phyloP scores from a whole-genome alignment of 2,329 filamentous ascomycete genomes.

The Colletotrichum phormii region DNA sequence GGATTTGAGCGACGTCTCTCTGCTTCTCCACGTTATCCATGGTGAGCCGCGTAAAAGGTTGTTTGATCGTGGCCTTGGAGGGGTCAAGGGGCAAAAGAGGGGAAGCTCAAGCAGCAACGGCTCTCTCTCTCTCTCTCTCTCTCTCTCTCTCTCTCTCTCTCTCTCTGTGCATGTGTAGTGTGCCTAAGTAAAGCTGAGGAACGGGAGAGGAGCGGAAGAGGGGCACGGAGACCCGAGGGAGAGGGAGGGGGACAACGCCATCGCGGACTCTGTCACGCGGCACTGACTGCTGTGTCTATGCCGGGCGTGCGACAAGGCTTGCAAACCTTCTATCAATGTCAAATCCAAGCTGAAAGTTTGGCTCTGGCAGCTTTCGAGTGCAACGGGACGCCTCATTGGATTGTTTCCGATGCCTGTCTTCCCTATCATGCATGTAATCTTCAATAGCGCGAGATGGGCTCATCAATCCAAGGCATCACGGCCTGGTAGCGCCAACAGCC shows the following conservation, averaged over 20 bases:
- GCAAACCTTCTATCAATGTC: conserved; percentile 1
- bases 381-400: conserved; percentile 26
- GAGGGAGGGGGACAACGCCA: conserved; percentile 20
- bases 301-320: background rate
- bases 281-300: conserved; percentile 3
- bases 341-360: conserved; percentile 24
- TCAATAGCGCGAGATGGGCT: conserved; percentile 24
- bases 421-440: conserved; percentile 31
- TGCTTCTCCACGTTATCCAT: background rate
- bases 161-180: conserved; percentile 5
- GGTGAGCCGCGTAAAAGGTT: background rate
- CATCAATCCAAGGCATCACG: conserved; percentile 10
- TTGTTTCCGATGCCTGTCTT: conserved; percentile 20
- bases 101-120: background rate
- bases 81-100: background rate
- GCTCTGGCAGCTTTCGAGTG: conserved; percentile 4
- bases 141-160: no score
- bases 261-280: conserved; percentile 30
- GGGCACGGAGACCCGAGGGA: conserved; percentile 15
- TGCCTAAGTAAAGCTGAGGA: background rate
- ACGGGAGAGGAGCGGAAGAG: background rate
- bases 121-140: background rate
- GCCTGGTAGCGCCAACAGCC: conserved; percentile 12
- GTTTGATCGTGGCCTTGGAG: conserved; percentile 17
- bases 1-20: background rate